Base-by-base conservation (phyloP, 2,329 filamentous ascomycete genomes). In the Fusarium subtropicale region DNA sequence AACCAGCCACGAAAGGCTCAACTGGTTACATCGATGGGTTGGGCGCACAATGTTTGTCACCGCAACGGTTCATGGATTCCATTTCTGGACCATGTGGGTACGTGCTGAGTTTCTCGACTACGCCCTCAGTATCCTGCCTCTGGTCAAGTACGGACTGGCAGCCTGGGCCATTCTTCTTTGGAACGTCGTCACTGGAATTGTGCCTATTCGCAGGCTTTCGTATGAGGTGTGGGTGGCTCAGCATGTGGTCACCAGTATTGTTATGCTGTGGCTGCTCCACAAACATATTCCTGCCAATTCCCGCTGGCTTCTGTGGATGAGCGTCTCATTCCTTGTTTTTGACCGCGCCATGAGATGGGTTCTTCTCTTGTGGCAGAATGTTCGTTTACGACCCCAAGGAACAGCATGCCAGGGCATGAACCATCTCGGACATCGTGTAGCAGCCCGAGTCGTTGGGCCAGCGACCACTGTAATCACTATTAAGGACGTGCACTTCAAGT, bases 11-110 rank as follows among this genome's bases (percentile, higher is more conserved):
- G 90, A 92, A 78, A 84, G 88, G 11, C 80, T 92, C 60, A 92
- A 91, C 76, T 92, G 90, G 90, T 78, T 92, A 54, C 91, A 93
- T 73, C 85, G 91, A 64, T 93, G 91, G 90, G 87, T 90, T 12
- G 89, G 88, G 5, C 85, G 91, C 61, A 90, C 88, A 57, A 87
- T 92, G 80, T 85, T 92, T 36, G 79, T 92, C 18, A 91, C 88
- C 0, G 87, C 87, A 3, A 89, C 89, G 1, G 84, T 92, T 5
- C 91, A 93, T 71, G 90, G 91, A 63, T 91, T 87, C 71, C 87
- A 91, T 76, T 92, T 92, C 76, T 89, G 88, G 79, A 80, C 81
- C 4, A 85, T 90, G 74, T 92, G 90, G 88, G 84, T 84, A 28
- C 80, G 81, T 13, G 84, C 87, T 56, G 86, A 87, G 60, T 87